phyloP scores from a whole-genome alignment of 140 eudicot species.

The Erigeron philadelphicus region DNA sequence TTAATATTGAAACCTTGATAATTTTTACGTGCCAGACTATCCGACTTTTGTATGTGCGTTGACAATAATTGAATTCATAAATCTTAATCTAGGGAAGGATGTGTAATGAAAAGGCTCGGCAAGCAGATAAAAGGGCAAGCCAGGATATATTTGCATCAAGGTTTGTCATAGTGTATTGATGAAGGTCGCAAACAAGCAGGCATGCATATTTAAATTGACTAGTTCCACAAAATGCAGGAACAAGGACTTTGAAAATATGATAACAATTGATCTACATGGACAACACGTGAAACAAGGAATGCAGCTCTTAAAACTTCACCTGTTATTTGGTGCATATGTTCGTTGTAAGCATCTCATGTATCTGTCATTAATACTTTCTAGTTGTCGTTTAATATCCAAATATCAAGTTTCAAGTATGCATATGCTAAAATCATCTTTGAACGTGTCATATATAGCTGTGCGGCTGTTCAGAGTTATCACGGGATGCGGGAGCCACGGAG shows the following conservation, averaged over 20 bases:
- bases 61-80: constrained; percentile 6
- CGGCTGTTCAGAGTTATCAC: constrained; percentile 76
- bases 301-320: constrained; percentile 84
- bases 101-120: constrained; percentile 56
- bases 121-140: constrained; percentile 90
- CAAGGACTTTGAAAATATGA: constrained; percentile 61
- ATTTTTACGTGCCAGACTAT: neutral
- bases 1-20: constrained; percentile 1
- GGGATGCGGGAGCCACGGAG: constrained; percentile 83
- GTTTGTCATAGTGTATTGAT: constrained; percentile 31
- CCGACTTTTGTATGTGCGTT: neutral
- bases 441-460: constrained; percentile 53
- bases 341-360: constrained; percentile 58
- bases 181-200: neutral
- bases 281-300: constrained; percentile 94
- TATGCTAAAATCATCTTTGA: neutral
- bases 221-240: constrained; percentile 50
- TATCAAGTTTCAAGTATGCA: neutral
- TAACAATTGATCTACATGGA: constrained; percentile 93
- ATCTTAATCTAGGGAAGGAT: constrained; percentile 53
- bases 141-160: constrained; percentile 76
- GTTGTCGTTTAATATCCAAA: neutral
- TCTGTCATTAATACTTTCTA: neutral
- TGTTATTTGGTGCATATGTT: constrained; percentile 85
- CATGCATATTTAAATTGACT: neutral